Conservation (phyloP, 768 basidiomycete species). For the Tricholoma matsutake region DNA sequence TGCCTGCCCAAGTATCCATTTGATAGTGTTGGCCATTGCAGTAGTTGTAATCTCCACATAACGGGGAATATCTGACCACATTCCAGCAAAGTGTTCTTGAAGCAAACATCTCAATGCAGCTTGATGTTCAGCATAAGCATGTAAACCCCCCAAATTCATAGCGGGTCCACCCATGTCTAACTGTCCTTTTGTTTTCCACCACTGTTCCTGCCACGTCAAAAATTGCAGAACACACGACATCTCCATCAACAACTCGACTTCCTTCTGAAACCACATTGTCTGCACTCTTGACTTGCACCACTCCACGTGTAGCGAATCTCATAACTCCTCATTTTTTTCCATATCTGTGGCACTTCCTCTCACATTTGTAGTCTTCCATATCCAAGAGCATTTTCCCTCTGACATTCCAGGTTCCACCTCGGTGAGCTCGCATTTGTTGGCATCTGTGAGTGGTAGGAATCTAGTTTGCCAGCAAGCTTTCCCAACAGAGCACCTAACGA, state of each 20-base stretch:
- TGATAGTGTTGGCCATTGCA: not conserved
- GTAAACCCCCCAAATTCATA: slow-evolving; percentile 5
- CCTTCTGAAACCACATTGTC: slow-evolving; percentile 18
- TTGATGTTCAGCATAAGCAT: too few species aligned
- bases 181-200: too few species aligned
- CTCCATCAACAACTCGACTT: too few species aligned
- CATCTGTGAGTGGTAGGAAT: too few species aligned
- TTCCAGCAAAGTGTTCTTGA: not conserved
- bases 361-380: slow-evolving; percentile 9
- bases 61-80: not conserved
- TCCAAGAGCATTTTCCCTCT: slow-evolving; percentile 16
- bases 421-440: slow-evolving; percentile 12
- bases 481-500: not conserved
- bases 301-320: slow-evolving; percentile 14
- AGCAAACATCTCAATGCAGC: not conserved
- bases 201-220: too few species aligned
- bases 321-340: not conserved
- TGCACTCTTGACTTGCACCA: slow-evolving; percentile 22
- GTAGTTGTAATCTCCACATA: not conserved
- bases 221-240: slow-evolving; percentile 17
- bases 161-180: not conserved
- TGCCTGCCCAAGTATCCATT: not conserved
- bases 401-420: slow-evolving; percentile 1
- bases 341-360: not conserved
- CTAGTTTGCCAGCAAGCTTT: not conserved